Percentiles rank a stretch among this genome's conserved stretches.
phyloP scores from a whole-genome alignment of 495 filamentous ascomycete species.

The Xylaria telfairii region DNA sequence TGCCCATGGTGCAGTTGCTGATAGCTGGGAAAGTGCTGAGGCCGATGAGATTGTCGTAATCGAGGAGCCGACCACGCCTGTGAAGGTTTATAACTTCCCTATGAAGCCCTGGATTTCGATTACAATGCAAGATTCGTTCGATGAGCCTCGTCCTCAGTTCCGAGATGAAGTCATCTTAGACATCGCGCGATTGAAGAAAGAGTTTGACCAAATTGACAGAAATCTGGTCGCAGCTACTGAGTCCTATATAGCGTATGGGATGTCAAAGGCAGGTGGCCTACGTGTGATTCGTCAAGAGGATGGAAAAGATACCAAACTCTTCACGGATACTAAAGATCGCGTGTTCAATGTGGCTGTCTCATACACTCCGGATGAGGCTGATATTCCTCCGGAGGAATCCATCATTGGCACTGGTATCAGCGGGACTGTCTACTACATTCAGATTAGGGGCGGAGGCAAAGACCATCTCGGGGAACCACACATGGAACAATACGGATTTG shows the following conservation, averaged over 20 bases:
- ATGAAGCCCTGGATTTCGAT: constrained; percentile 95
- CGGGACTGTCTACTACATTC: constrained; percentile 91
- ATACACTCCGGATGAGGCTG: constrained; percentile 55
- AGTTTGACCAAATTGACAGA: constrained; percentile 96
- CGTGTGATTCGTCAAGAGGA: constrained; percentile 93
- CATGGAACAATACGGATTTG: constrained; percentile 77
- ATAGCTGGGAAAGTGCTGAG: constrained; percentile 82
- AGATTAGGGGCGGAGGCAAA: constrained; percentile 70
- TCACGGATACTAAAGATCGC: constrained; percentile 83
- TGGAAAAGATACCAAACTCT: constrained; percentile 85
- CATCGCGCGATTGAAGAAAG: constrained; percentile 92
- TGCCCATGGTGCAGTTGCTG: constrained; percentile 60
- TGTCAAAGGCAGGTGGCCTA: constrained; percentile 88
- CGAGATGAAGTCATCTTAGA: constrained; percentile 78
- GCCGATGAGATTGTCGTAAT: constrained; percentile 72
- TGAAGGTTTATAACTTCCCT: constrained; percentile 91
- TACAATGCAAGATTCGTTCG: constrained; percentile 49
- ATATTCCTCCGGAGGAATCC: constrained; percentile 65
- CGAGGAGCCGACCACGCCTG: constrained; percentile 67
- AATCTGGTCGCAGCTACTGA: constrained; percentile 89
- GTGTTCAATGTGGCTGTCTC: constrained; percentile 93
- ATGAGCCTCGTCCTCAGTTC: constrained; percentile 58
- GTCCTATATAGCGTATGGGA: constrained; percentile 89
- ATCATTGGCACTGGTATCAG: constrained; percentile 92
- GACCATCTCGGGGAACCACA: constrained; percentile 75